A percentile compares a stretch with the other conserved stretches of the same genome.
These are phyloP conservation scores for Aureobasidium sp. DNA, from an alignment of 2,329 filamentous ascomycete species.

Conservation along the genomic window DNA sequence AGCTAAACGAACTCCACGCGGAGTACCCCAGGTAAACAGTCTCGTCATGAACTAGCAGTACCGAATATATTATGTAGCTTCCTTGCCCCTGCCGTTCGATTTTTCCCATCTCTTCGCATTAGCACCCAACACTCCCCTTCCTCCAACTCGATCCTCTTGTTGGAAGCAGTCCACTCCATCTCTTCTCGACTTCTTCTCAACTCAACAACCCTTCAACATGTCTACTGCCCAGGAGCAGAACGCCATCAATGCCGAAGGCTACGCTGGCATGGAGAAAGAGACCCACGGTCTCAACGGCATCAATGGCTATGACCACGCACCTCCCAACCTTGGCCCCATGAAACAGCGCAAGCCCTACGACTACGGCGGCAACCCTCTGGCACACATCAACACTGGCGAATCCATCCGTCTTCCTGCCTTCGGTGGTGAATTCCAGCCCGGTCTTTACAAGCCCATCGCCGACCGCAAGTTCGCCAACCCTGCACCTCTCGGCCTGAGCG, in stretches of 20 bases:
- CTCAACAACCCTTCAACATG: constrained; percentile 23
- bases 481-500: constrained; percentile 50
- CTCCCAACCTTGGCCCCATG: constrained; percentile 18
- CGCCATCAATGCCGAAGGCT: constrained; percentile 18
- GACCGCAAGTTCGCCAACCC: constrained; percentile 48
- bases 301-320: constrained; percentile 31
- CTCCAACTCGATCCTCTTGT: background rate
- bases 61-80: constrained; percentile 4
- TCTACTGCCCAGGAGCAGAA: constrained; percentile 33
- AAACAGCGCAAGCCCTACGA: constrained; percentile 39
- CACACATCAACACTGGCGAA: constrained; percentile 41
- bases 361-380: constrained; percentile 44
- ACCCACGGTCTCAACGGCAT: constrained; percentile 19
- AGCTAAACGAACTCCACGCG: constrained; percentile 7
- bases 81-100: constrained; percentile 2
- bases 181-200: background rate
- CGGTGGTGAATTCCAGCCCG: constrained; percentile 45
- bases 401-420: constrained; percentile 40
- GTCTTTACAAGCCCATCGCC: constrained; percentile 34
- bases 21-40: background rate
- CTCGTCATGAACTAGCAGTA: background rate
- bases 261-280: constrained; percentile 16
- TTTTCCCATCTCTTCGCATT: constrained; percentile 2
- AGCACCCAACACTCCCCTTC: background rate
- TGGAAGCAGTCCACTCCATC: background rate